A percentile compares a stretch with the other conserved stretches of the same genome.
These are phyloP conservation scores for Cladophialophora yegresii DNA, from an alignment of 2,329 filamentous ascomycete species.

Conservation along the genomic window DNA sequence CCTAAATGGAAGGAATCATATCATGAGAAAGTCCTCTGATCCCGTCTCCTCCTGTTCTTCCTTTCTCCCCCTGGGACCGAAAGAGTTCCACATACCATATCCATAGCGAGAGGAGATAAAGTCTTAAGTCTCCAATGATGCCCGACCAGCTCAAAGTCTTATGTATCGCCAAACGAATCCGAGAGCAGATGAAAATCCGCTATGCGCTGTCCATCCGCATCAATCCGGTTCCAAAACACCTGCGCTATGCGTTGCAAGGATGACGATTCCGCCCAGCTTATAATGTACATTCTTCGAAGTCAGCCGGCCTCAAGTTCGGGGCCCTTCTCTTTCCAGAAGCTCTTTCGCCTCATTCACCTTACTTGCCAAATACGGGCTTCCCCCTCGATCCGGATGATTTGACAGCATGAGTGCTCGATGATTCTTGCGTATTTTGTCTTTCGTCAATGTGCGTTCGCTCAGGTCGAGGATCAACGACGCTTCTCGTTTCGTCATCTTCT, in stretches of 20 bases:
- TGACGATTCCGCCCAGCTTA: neutral
- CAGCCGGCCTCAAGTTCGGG: neutral
- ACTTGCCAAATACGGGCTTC: constrained; percentile 92
- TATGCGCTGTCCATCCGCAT: neutral
- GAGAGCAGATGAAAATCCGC: neutral
- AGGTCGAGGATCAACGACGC: constrained; percentile 88
- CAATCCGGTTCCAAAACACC: constrained; percentile 19
- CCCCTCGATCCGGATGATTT: constrained; percentile 96
- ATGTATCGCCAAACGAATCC: neutral
- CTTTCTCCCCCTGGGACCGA: neutral
- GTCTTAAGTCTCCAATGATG: constrained; percentile 12
- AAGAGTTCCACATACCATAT: neutral
- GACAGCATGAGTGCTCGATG: constrained; percentile 94
- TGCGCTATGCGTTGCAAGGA: constrained; percentile 23
- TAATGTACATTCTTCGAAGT: neutral
- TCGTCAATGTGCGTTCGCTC: constrained; percentile 83
- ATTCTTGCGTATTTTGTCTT: constrained; percentile 92
- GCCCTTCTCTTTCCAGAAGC: constrained; percentile 71
- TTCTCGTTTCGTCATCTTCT: constrained; percentile 89
- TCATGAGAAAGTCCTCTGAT: neutral
- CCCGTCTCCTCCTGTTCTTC: neutral
- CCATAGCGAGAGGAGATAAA: constrained; percentile 19
- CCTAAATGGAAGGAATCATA: neutral
- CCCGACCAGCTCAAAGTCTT: neutral
- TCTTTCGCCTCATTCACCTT: constrained; percentile 99